Percentiles rank a stretch among this genome's conserved stretches.
Evolutionary conservation across 345 rosid species (phyloP).

Genomic region (Pugionium cornutum): DNA sequence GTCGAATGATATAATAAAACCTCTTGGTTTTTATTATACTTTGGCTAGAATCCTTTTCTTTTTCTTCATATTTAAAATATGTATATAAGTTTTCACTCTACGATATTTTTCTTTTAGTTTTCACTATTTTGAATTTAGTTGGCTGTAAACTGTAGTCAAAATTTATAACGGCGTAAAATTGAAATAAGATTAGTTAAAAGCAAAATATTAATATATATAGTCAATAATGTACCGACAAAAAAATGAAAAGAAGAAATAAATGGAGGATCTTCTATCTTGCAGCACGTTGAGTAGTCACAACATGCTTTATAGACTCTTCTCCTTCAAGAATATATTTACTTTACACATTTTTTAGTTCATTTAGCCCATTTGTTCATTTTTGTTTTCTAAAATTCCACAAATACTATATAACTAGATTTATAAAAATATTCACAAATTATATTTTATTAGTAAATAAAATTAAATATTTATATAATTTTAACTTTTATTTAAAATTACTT

Average conservation of each 20-base stretch:
- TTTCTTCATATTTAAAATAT: too few relatives aligned
- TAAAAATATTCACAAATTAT: too few relatives aligned
- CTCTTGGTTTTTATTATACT: too few relatives aligned
- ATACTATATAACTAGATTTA: too few relatives aligned
- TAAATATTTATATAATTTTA: too few relatives aligned
- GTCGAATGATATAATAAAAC: too few relatives aligned
- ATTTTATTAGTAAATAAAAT: too few relatives aligned
- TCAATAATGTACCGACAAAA: conserved; percentile 25
- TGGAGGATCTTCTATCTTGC: conserved; percentile 32
- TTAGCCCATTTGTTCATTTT: neutral
- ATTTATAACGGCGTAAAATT: neutral
- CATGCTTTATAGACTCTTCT: conserved; percentile 32
- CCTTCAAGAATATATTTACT: conserved; percentile 37
- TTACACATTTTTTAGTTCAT: conserved; percentile 14
- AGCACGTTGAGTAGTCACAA: conserved; percentile 36
- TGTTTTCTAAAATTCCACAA: neutral
- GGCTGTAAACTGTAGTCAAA: neutral
- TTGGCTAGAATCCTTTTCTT: too few relatives aligned
- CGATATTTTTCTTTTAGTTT: neutral
- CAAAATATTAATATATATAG: neutral
- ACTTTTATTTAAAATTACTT: too few relatives aligned
- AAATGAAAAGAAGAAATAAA: neutral
- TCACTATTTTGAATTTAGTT: conserved; percentile 9
- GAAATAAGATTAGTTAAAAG: neutral
- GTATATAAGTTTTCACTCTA: too few relatives aligned